Evolutionary conservation across 2,329 filamentous ascomycete genomes (phyloP).

Genomic region (Cylindrodendrum hubeiense): DNA sequence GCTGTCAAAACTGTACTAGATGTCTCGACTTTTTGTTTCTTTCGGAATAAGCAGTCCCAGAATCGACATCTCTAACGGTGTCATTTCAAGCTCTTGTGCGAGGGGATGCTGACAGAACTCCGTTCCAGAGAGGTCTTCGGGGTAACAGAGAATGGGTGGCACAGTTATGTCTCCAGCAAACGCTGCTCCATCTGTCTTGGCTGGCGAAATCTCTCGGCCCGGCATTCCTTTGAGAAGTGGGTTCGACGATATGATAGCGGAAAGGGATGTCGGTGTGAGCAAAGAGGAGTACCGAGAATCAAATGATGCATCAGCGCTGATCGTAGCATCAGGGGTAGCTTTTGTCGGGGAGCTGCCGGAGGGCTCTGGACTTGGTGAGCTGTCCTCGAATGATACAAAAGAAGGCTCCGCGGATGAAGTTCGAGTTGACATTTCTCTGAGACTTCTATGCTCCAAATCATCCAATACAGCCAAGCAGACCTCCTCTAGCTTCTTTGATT

Average conservation of each 20-base stretch:
- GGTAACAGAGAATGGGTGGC: slow-evolving; percentile 48
- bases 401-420: slow-evolving; percentile 24
- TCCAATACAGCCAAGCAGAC: slow-evolving; percentile 44
- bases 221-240: slow-evolving; percentile 61
- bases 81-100: slow-evolving; percentile 45
- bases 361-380: slow-evolving; percentile 22
- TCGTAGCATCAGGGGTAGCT: slow-evolving; percentile 18
- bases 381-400: slow-evolving; percentile 20
- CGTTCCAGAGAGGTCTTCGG: slow-evolving; percentile 49
- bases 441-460: slow-evolving; percentile 25
- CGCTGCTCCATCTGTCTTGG: slow-evolving; percentile 52
- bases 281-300: slow-evolving; percentile 8
- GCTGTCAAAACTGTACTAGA: slow-evolving; percentile 55
- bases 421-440: slow-evolving; percentile 7
- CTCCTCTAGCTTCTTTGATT: slow-evolving; percentile 50
- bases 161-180: slow-evolving; percentile 49
- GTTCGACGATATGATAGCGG: slow-evolving; percentile 34
- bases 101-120: slow-evolving; percentile 54
- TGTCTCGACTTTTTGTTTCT: slow-evolving; percentile 48
- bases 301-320: slow-evolving; percentile 21
- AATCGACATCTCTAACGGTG: slow-evolving; percentile 43
- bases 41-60: slow-evolving; percentile 52
- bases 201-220: slow-evolving; percentile 53
- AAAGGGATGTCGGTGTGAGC: neutral
- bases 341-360: slow-evolving; percentile 12